A percentile compares a stretch with the other conserved stretches of the same genome.
These are phyloP conservation scores for Asterella californica DNA, from an alignment of 225 moss, liverwort and hornwort species.

Conservation along the genomic window DNA sequence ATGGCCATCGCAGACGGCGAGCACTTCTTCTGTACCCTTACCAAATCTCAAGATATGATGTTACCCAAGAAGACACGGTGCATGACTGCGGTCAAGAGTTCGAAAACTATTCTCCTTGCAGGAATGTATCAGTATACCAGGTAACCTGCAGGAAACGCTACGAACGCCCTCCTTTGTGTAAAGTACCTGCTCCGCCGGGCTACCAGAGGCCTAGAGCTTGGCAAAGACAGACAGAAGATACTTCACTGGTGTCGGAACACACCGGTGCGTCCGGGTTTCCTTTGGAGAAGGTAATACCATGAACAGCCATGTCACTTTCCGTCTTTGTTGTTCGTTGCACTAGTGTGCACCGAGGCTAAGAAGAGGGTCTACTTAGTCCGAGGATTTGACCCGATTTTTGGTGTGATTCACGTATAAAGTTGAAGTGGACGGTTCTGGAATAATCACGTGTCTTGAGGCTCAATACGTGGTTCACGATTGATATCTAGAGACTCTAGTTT, in stretches of 20 bases:
- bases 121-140: background rate
- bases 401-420: too few species aligned
- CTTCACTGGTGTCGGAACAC: background rate
- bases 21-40: background rate
- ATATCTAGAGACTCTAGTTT: too few species aligned
- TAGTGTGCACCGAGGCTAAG: background rate
- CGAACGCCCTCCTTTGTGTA: constrained; percentile 28
- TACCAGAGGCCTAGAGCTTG: constrained; percentile 14
- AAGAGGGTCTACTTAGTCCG: too few species aligned
- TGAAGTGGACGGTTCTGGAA: background rate
- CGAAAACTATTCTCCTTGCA: constrained; percentile 14
- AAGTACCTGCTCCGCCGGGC: constrained; percentile 2
- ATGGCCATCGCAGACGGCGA: background rate
- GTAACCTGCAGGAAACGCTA: background rate
- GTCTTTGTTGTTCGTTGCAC: background rate
- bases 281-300: background rate
- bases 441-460: too few species aligned
- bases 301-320: background rate
- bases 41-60: background rate
- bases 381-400: too few species aligned
- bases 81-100: constrained; percentile 7
- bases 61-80: background rate
- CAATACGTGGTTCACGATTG: too few species aligned
- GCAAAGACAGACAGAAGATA: background rate
- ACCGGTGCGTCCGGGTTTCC: background rate